These are phyloP conservation scores for Hypholoma fasciculare DNA, from an alignment of 768 basidiomycete species.

Conservation along the genomic window DNA sequence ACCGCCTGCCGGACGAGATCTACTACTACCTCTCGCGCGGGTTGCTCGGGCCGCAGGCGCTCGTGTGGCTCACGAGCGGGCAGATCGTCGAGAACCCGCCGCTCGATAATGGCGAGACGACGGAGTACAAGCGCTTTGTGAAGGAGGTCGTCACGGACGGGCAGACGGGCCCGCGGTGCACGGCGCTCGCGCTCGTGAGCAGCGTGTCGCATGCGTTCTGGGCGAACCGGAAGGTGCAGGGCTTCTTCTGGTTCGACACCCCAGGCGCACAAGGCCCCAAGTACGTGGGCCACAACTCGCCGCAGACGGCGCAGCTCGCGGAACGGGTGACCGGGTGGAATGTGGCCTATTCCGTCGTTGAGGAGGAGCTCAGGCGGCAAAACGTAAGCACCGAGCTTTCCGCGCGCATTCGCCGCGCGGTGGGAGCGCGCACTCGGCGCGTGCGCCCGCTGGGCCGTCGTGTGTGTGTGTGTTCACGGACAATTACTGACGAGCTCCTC, in stretches of 20 bases:
- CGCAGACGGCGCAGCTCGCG: conserved; percentile 81
- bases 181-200: conserved; percentile 84
- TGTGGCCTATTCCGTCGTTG: conserved; percentile 80
- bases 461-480: no score
- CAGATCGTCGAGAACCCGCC: conserved; percentile 85
- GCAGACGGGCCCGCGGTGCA: conserved; percentile 90
- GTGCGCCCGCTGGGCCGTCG: no score
- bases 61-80: conserved; percentile 93
- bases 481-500: conserved; percentile 13
- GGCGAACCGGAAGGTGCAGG: conserved; percentile 72
- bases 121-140: conserved; percentile 91
- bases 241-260: conserved; percentile 76
- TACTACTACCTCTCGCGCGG: conserved; percentile 97
- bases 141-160: conserved; percentile 97
- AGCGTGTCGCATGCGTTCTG: conserved; percentile 81
- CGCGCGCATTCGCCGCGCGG: background rate
- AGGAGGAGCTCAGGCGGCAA: conserved; percentile 94
- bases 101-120: conserved; percentile 93
- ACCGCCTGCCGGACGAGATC: conserved; percentile 92
- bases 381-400: conserved; percentile 64
- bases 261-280: conserved; percentile 54
- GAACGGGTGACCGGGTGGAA: conserved; percentile 91
- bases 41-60: conserved; percentile 81
- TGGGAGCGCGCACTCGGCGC: no score
- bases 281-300: conserved; percentile 67